Percentiles rank a stretch among this genome's conserved stretches.
phyloP scores from a whole-genome alignment of 768 basidiomycete species.

The Pholiota conissans region DNA sequence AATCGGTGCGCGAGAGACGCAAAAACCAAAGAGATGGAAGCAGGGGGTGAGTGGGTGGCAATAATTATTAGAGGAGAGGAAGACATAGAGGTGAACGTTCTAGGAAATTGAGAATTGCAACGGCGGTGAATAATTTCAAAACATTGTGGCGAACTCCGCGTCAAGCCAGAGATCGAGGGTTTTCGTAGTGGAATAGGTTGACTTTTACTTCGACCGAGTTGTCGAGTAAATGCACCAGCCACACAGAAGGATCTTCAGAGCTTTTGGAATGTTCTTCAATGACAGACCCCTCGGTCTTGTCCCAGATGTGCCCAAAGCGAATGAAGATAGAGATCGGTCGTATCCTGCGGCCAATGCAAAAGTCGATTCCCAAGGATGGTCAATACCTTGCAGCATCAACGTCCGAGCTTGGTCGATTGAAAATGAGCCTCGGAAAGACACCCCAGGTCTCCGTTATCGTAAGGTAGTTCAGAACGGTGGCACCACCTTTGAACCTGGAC shows the following conservation, averaged over 20 bases:
- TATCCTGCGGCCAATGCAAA: constrained; percentile 15
- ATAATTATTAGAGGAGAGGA: constrained; percentile 14
- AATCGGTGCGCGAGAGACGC: constrained; percentile 16
- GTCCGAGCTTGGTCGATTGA: constrained; percentile 1
- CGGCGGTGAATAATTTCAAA: constrained; percentile 18
- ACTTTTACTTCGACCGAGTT: constrained; percentile 12
- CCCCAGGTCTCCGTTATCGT: constrained; percentile 19
- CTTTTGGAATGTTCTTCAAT: constrained; percentile 16
- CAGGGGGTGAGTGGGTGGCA: background rate
- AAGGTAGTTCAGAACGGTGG: constrained; percentile 16
- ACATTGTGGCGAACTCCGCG: constrained; percentile 13
- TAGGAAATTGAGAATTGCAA: constrained; percentile 17
- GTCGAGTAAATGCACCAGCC: constrained; percentile 19
- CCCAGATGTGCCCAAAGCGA: constrained; percentile 25
- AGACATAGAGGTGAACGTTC: constrained; percentile 18
- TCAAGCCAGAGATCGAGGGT: constrained; percentile 23
- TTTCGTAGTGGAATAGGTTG: constrained; percentile 20
- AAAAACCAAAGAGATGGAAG: constrained; percentile 15
- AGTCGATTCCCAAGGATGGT: constrained; percentile 18
- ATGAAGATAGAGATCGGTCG: constrained; percentile 20
- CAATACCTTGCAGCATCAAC: constrained; percentile 9
- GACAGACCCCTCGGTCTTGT: constrained; percentile 20
- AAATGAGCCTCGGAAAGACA: constrained; percentile 17
- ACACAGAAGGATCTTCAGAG: constrained; percentile 19
- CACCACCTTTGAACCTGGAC: constrained; percentile 17